Base-by-base conservation (phyloP, 2,329 filamentous ascomycete species). In the Incumbomyces delicatus region DNA sequence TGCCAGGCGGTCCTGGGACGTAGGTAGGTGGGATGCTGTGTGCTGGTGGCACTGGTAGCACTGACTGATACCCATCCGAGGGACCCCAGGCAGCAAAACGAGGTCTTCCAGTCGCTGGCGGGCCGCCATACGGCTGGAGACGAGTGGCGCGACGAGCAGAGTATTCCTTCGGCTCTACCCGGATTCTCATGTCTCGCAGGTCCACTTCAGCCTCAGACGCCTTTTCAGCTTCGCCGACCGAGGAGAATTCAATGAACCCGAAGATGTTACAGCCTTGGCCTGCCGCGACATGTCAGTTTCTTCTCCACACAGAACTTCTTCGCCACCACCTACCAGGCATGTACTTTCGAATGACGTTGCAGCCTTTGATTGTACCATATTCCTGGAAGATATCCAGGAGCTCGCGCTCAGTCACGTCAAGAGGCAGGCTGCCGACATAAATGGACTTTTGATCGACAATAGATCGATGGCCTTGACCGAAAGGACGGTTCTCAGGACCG, bases 141-240 rank as follows among this genome's bases (percentile, higher is more conserved):
- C 41, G 39, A 30, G 33, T 44, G 29, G 33, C 14, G 14, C 53
- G 54, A 33, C 54, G 52, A 29, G 44, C 47, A n/a, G 53, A 53
- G 35, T 56, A 54, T 41, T 57, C 55, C 41, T 57, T 58, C 7
- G 45, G 50, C 39, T 58, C 56, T 12, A 57, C 45, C 14, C 55
- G 55, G 18, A 57, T 46, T 20, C 47, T 53, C 34, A 43, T 14
- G 14, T 42, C 48, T 36, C 45, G 30, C 17, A 58, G 18, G 41
- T 46, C 44, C n/a, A 52, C 44, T 14, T 57, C 52, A 13, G 46
- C 35, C 13, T 29, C 22, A n/a, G 44, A 22, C 20, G 55, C 56
- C 30, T 31, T 37, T n/a, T 55, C 47, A 16, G 54, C 56, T 33
- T 55, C 50, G n/a, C 44, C 31, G 11, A 41, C 17, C 20, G 20